Evolutionary conservation across 169 alveolate genomes (phyloP).

Genomic region (Plasmodium sp.): DNA sequence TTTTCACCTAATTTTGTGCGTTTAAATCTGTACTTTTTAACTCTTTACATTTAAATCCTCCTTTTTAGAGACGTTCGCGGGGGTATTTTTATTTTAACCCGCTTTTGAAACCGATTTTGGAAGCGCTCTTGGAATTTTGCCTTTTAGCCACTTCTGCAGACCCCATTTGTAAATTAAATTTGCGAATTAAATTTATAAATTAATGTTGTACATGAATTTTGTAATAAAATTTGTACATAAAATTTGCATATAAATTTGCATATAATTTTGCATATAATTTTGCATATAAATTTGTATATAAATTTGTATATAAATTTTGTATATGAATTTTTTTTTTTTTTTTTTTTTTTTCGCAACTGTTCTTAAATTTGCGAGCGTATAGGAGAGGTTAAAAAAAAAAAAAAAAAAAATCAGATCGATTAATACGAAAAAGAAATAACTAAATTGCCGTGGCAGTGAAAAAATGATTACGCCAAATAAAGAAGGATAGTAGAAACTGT

Average conservation of each 20-base stretch:
- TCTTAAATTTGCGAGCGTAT: background rate
- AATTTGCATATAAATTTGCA: too few species aligned
- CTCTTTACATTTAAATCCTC: background rate
- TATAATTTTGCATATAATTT: too few species aligned
- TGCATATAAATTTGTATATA: too few species aligned
- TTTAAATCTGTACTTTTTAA: background rate
- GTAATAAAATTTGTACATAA: too few species aligned
- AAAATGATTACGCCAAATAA: background rate
- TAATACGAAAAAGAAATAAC: background rate
- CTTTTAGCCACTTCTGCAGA: background rate
- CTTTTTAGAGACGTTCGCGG: background rate
- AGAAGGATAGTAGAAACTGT: background rate
- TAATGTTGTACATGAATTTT: too few species aligned
- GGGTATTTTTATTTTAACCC: background rate
- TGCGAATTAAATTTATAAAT: too few species aligned
- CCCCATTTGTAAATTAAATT: background rate
- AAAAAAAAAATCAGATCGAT: background rate
- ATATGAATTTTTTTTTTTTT: background rate
- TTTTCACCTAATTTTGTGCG: background rate
- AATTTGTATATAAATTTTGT: too few species aligned
- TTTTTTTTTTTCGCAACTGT: background rate
- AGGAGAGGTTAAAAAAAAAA: background rate
- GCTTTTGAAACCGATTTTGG: background rate
- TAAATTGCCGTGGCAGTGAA: background rate
- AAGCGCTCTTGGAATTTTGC: background rate